These are phyloP conservation scores for Penicillium ochrochloron DNA, from an alignment of 495 filamentous ascomycete species.

Conservation along the genomic window DNA sequence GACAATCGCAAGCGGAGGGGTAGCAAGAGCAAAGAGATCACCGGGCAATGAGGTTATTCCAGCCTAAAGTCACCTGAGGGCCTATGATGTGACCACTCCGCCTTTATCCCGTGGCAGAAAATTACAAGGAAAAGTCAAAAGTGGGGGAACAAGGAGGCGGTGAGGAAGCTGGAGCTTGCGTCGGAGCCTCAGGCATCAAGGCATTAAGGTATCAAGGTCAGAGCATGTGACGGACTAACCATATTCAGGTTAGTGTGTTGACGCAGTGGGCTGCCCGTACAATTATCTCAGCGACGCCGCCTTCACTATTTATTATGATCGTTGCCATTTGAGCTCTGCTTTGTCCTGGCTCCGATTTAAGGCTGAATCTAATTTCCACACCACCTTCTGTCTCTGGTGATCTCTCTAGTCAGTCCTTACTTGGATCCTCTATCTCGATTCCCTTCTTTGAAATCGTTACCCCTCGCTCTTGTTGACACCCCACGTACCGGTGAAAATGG, in stretches of 20 bases:
- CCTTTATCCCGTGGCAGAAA: constrained; percentile 24
- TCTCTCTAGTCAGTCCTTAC: not conserved
- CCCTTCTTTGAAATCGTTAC: constrained; percentile 1
- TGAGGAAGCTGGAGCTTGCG: not conserved
- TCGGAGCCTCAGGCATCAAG: not conserved
- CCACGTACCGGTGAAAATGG: constrained; percentile 62
- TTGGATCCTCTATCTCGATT: constrained; percentile 13
- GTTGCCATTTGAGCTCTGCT: constrained; percentile 27
- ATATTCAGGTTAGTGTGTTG: constrained; percentile 30
- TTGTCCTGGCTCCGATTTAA: constrained; percentile 16
- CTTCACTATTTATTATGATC: constrained; percentile 33
- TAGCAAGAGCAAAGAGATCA: constrained; percentile 13
- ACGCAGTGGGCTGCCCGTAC: constrained; percentile 32
- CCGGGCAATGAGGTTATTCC: constrained; percentile 35
- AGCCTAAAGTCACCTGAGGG: constrained; percentile 38
- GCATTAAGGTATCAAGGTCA: not conserved
- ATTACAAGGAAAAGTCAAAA: constrained; percentile 11
- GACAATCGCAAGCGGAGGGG: constrained; percentile 2
- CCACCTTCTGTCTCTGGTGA: constrained; percentile 4
- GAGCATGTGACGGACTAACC: constrained; percentile 33
- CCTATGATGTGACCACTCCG: constrained; percentile 18
- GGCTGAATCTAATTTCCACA: not conserved
- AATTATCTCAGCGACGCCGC: constrained; percentile 28
- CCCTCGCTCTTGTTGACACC: constrained; percentile 33
- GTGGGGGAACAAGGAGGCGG: constrained; percentile 38